Conservation (phyloP, 1,284 basidiomycete species). For the Ceratobasidium sp. region DNA sequence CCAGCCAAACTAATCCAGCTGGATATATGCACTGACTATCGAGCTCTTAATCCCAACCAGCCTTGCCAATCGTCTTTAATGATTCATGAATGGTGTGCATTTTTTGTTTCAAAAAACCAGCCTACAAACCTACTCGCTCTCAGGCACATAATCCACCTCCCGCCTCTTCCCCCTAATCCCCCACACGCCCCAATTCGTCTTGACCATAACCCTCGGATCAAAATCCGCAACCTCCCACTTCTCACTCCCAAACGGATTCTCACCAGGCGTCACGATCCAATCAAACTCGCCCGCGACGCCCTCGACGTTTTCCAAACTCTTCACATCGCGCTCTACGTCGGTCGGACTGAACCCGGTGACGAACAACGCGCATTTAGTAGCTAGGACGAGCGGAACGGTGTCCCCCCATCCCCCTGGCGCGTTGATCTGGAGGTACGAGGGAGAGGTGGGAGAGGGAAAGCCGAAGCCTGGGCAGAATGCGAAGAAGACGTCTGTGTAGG, state of each 20-base stretch:
- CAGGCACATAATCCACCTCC: slow-evolving; percentile 64
- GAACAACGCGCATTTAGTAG: slow-evolving; percentile 94
- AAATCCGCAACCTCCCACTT: slow-evolving; percentile 99
- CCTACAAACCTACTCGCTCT: not conserved
- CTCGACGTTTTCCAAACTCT: slow-evolving; percentile 86
- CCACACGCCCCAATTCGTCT: slow-evolving; percentile 97
- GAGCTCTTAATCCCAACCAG: too few species aligned
- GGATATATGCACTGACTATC: too few species aligned
- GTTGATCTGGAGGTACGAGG: slow-evolving; percentile 74
- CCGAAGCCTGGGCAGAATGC: slow-evolving; percentile 98
- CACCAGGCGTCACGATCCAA: slow-evolving; percentile 95
- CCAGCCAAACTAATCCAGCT: too few species aligned
- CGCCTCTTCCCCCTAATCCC: slow-evolving; percentile 84
- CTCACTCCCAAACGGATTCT: slow-evolving; percentile 94
- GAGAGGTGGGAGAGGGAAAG: slow-evolving; percentile 86
- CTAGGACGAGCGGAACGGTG: slow-evolving; percentile 84
- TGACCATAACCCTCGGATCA: slow-evolving; percentile 94
- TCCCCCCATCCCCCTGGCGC: slow-evolving; percentile 90
- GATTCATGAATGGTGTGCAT: slow-evolving; percentile 16
- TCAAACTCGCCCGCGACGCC: slow-evolving; percentile 96
- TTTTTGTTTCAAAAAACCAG: not conserved
- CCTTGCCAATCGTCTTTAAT: not conserved
- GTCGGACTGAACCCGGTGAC: slow-evolving; percentile 97
- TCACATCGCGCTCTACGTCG: slow-evolving; percentile 95
- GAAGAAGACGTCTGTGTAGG: slow-evolving; percentile 98